phyloP scores from a whole-genome alignment of 2,329 filamentous ascomycete species.

The Phoma sp. region DNA sequence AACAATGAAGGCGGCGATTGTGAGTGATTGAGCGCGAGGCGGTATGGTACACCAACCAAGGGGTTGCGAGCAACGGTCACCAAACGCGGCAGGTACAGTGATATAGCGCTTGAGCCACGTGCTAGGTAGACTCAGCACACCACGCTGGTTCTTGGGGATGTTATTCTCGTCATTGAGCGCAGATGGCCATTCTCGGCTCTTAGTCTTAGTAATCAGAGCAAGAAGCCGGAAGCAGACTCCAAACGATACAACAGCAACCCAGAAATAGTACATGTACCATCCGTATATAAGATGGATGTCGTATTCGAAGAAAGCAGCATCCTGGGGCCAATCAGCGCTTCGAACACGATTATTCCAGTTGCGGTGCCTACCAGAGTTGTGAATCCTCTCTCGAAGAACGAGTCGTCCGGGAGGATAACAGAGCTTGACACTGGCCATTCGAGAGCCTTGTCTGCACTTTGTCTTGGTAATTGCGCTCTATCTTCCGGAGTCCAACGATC shows the following conservation, averaged over 20 bases:
- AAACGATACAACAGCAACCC: conserved; percentile 34
- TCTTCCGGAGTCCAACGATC: conserved; percentile 29
- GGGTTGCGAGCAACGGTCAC: conserved; percentile 50
- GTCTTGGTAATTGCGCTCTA: conserved; percentile 20
- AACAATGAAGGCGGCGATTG: conserved; percentile 53
- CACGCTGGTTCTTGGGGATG: neutral
- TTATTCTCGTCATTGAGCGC: neutral
- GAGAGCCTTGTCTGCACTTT: conserved; percentile 31
- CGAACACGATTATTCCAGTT: neutral
- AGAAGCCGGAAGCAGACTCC: conserved; percentile 33
- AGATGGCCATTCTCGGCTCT: conserved; percentile 5
- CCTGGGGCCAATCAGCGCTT: conserved; percentile 21
- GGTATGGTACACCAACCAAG: conserved; percentile 56
- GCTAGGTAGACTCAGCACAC: conserved; percentile 5
- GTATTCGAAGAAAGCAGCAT: conserved; percentile 35
- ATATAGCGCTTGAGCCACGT: conserved; percentile 43
- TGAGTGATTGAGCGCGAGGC: conserved; percentile 55
- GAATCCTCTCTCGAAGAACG: conserved; percentile 35
- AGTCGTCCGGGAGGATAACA: conserved; percentile 29
- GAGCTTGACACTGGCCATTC: conserved; percentile 22
- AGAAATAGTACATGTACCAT: conserved; percentile 45
- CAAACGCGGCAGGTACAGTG: conserved; percentile 53
- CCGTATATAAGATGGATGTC: conserved; percentile 41
- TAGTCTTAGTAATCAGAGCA: conserved; percentile 18
- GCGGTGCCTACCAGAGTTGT: conserved; percentile 34